These are phyloP conservation scores for Arctium lappa DNA, from an alignment of 129 eudicot species.

Conservation along the genomic window DNA sequence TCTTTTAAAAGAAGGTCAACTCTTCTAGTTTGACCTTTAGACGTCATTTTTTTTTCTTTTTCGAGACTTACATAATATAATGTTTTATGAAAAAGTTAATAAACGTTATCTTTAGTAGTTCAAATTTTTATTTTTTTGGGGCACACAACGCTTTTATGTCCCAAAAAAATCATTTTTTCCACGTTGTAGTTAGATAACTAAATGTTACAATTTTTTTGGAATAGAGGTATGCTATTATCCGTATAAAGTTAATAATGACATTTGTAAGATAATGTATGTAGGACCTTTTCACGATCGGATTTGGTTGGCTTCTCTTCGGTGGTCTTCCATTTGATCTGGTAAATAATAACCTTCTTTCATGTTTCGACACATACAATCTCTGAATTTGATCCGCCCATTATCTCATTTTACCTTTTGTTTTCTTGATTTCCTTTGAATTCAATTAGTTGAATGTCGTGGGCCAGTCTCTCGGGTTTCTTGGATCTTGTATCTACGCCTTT, in stretches of 20 bases:
- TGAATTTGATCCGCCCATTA: not conserved
- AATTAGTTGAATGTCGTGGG: conserved; percentile 41
- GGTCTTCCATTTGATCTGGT: conserved; percentile 71
- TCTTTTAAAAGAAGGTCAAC: not conserved
- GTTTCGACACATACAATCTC: not conserved
- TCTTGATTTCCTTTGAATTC: not conserved
- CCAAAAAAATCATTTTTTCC: not conserved
- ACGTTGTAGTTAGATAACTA: not conserved
- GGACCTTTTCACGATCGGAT: conserved; percentile 62
- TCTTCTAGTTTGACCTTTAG: not conserved
- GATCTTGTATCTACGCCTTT: conserved; percentile 43
- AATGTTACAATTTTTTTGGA: not conserved
- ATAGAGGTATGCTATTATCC: not conserved
- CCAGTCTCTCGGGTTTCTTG: conserved; percentile 52
- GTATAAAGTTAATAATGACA: not conserved
- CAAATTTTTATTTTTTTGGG: not conserved
- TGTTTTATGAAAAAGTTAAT: not conserved
- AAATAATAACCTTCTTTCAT: not conserved
- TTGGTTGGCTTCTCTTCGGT: conserved; percentile 66
- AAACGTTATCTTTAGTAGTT: too few species aligned
- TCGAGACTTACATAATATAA: not conserved
- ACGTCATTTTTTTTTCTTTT: not conserved
- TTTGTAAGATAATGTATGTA: conserved; percentile 3
- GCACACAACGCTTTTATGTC: not conserved
- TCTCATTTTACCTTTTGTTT: not conserved